phyloP scores from a whole-genome alignment of 2,329 filamentous ascomycete species.

The Pestalotiopsis sp. region DNA sequence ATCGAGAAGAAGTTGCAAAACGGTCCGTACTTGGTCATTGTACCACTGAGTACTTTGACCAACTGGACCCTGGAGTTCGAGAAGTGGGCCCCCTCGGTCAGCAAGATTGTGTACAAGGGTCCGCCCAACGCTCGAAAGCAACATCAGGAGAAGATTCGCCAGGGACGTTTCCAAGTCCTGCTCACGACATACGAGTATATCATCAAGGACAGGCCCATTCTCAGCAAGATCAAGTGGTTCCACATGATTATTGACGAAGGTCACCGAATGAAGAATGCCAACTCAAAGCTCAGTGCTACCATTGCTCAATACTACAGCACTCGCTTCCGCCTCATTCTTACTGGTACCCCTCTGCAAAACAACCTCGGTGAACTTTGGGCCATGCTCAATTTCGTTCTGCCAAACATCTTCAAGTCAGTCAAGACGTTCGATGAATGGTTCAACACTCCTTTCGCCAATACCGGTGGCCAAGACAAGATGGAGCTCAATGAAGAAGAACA shows the following conservation, averaged over 20 bases:
- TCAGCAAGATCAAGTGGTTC: conserved; percentile 99
- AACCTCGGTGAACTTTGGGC: conserved; percentile 96
- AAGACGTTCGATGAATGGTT: conserved; percentile 99
- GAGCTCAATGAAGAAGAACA: conserved; percentile 99
- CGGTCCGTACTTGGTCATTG: conserved; percentile 94
- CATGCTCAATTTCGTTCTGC: conserved; percentile 96
- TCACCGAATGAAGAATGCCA: conserved; percentile 98
- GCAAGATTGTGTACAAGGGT: conserved; percentile 94
- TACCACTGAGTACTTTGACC: conserved; percentile 92
- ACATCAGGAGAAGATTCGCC: conserved; percentile 91
- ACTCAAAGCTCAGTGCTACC: conserved; percentile 93
- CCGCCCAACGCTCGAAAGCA: conserved; percentile 85
- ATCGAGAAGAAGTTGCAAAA: conserved; percentile 93
- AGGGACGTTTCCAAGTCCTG: conserved; percentile 92
- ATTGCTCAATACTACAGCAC: conserved; percentile 95
- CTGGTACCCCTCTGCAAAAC: conserved; percentile 95
- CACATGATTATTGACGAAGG: conserved; percentile 99
- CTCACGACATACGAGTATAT: conserved; percentile 99
- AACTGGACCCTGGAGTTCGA: conserved; percentile 99
- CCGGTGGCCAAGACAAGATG: conserved; percentile 97
- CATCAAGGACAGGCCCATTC: conserved; percentile 93
- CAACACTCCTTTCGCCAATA: conserved; percentile 99
- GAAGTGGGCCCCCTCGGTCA: conserved; percentile 92
- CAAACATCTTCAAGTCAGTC: conserved; percentile 98
- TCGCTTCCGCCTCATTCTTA: conserved; percentile 93